phyloP scores from a whole-genome alignment of 805 yeast genomes.

The Saccharomycopsis oosterbeekiorum region DNA sequence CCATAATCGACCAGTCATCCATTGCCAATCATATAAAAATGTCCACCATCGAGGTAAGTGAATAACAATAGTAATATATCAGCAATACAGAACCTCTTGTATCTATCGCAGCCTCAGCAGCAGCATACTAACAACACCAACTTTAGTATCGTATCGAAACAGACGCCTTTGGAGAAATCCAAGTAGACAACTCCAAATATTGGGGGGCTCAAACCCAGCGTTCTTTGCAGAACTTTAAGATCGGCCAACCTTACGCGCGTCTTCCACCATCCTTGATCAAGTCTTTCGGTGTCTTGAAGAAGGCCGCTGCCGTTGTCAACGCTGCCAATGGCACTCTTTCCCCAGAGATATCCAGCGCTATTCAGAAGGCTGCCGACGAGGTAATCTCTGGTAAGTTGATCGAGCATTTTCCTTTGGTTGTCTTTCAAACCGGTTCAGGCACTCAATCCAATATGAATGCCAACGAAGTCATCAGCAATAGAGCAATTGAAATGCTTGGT shows the following conservation, averaged over 20 bases:
- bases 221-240: slow-evolving; percentile 86
- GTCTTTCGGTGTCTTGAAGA: slow-evolving; percentile 90
- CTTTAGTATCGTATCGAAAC: slow-evolving; percentile 51
- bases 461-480: slow-evolving; percentile 94
- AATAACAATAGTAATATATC: too few relatives aligned
- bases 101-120: too few relatives aligned
- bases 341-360: slow-evolving; percentile 71
- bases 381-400: slow-evolving; percentile 82
- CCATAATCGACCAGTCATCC: neutral
- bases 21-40: neutral
- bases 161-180: slow-evolving; percentile 95
- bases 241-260: slow-evolving; percentile 83
- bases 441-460: slow-evolving; percentile 99
- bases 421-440: slow-evolving; percentile 98
- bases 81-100: too few relatives aligned
- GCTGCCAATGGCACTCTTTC: slow-evolving; percentile 68
- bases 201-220: slow-evolving; percentile 99
- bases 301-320: slow-evolving; percentile 90
- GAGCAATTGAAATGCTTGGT: slow-evolving; percentile 93
- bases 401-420: slow-evolving; percentile 95
- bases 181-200: slow-evolving; percentile 77
- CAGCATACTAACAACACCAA: neutral
- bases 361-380: slow-evolving; percentile 89
- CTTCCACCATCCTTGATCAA: slow-evolving; percentile 86
- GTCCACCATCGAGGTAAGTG: neutral